Conservation (phyloP, 345 rosid species). For the Microthlaspi erraticum region DNA sequence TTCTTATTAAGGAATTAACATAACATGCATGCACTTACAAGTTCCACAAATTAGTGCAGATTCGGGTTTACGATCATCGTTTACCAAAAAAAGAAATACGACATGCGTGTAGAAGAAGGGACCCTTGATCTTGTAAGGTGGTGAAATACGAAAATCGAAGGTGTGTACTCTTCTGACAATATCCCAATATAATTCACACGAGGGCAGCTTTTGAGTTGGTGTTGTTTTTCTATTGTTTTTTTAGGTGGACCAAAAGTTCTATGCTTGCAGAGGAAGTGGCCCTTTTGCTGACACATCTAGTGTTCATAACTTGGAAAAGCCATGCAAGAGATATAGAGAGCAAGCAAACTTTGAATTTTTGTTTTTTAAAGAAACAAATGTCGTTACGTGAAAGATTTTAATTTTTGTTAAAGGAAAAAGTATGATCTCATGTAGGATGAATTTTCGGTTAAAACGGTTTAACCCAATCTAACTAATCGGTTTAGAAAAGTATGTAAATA, state of each 20-base stretch:
- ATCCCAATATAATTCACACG: constrained; percentile 43
- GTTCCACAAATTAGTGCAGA: neutral
- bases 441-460: neutral
- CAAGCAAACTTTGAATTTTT: neutral
- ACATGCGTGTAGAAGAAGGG: constrained; percentile 16
- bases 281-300: constrained; percentile 35
- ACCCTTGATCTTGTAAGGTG: constrained; percentile 21
- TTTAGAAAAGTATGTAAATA: constrained; percentile 10
- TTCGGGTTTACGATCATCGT: neutral
- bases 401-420: neutral
- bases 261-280: constrained; percentile 35
- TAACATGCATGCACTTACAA: neutral
- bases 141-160: constrained; percentile 28
- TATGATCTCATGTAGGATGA: neutral
- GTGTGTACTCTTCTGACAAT: constrained; percentile 38
- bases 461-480: neutral
- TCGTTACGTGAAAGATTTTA: neutral
- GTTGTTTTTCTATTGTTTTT: neutral
- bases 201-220: constrained; percentile 43
- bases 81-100: neutral
- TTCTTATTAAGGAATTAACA: neutral
- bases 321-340: constrained; percentile 29
- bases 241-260: constrained; percentile 34
- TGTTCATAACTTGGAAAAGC: constrained; percentile 31
- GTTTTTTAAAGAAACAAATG: neutral